Evolutionary conservation across 805 yeast genomes (phyloP), one percentile per base, ranked within the genome.

Genomic region (Candida dendrica): DNA sequence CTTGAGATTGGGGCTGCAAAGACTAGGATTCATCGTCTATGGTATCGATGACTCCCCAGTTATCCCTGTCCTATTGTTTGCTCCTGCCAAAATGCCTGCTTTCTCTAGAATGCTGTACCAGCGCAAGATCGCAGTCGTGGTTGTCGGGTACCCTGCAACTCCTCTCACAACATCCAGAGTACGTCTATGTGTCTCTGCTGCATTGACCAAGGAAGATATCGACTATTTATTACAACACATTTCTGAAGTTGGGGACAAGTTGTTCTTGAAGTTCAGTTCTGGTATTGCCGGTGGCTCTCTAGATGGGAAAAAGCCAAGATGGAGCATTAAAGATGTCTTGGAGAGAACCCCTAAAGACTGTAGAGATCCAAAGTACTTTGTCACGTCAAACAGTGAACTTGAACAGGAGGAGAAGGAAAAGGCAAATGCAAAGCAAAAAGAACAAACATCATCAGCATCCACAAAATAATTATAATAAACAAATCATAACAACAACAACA

Each of bases 1-100:
- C 65, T 69, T 93, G 46, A 79, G 98, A 56, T 69, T 89, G 36
- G 99, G 96, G 40, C 72, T 93, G 56, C 88, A 86, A 61, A 81
- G 91, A 61, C 69, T 93, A 47, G 99, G 99, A 1, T 93, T 90
- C 62, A 88, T 90, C 56, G 93, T 89, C 37, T 84, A 81, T 52
- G 99, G 99, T 51, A 84, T 84, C 48, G 96, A 93, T 52, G 98
- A 93, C 63, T 85, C 96, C 34, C 99, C 99, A 2, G 96, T 93
- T 40, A 79, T 93, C 45, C 98, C 98, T 29, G 63, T 91, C 47
- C 68, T 93, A 59, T 65, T 90, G 48, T 93, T 84, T 59, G 78
- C 87, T 41, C 99, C 98, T 19, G 81, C 95, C 24, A 91, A 90
- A 60, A 88, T 93, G 95, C 95, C 96, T 20, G 89, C 91, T 0